phyloP scores from a whole-genome alignment of 2,329 filamentous ascomycete species.

The Clonostachys byssicola region DNA sequence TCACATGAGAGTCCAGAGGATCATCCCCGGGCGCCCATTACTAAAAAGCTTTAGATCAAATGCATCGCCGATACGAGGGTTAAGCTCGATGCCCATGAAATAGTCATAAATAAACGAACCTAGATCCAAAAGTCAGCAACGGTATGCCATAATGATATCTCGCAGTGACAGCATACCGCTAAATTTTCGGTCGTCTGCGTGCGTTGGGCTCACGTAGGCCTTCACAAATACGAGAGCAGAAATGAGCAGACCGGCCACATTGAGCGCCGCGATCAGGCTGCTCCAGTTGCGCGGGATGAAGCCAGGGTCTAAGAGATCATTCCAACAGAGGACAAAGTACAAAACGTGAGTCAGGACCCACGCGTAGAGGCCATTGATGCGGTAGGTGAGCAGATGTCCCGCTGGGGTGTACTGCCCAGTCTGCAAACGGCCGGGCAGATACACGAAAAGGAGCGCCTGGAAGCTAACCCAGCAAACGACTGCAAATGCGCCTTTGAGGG shows the following conservation, averaged over 20 bases:
- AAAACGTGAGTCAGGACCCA: conserved; percentile 30
- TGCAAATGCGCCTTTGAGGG: not conserved
- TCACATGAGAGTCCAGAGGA: conserved; percentile 41
- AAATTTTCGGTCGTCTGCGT: conserved; percentile 34
- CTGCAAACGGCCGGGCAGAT: conserved; percentile 5
- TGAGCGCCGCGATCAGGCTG: conserved; percentile 28
- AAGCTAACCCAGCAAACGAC: conserved; percentile 4
- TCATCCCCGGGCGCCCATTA: conserved; percentile 40
- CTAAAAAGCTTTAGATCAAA: conserved; percentile 43
- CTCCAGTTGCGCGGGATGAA: conserved; percentile 36
- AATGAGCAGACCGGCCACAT: conserved; percentile 21
- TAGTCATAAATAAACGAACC: conserved; percentile 30
- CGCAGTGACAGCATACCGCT: conserved; percentile 12
- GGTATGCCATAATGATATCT: too few relatives aligned
- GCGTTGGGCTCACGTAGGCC: conserved; percentile 28
- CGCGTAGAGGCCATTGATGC: conserved; percentile 33
- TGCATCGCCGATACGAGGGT: conserved; percentile 31
- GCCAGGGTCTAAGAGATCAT: conserved; percentile 26
- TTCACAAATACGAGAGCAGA: conserved; percentile 25
- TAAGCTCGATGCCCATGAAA: conserved; percentile 41
- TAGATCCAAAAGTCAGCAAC: too few relatives aligned
- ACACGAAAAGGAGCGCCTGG: conserved; percentile 3
- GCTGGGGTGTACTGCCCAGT: conserved; percentile 35
- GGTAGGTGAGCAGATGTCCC: conserved; percentile 33
- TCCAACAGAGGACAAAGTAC: conserved; percentile 13